phyloP scores from a whole-genome alignment of 352 stramenopile species.

The Globisporangium iwayamae region DNA sequence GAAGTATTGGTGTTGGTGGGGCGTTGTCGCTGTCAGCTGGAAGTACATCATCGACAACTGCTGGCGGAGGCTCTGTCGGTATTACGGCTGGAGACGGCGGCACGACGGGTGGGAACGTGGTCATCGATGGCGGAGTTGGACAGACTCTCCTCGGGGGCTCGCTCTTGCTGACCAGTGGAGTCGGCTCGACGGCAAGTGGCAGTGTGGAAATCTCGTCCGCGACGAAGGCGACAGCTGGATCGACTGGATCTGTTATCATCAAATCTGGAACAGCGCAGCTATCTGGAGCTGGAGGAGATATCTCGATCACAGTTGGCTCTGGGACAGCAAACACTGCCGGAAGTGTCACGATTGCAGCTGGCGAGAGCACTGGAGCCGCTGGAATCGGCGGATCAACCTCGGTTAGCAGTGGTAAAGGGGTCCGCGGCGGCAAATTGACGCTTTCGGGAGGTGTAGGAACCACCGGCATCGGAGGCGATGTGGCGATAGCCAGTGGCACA shows the following conservation, averaged over 20 bases:
- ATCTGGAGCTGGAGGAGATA: conserved; percentile 27
- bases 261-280: conserved; percentile 24
- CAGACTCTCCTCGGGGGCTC: conserved; percentile 26
- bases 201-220: conserved; percentile 29
- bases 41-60: conserved; percentile 18
- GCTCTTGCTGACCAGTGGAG: conserved; percentile 33
- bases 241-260: conserved; percentile 28
- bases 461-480: conserved; percentile 32
- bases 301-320: conserved; percentile 30
- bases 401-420: conserved; percentile 26
- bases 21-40: conserved; percentile 34
- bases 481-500: conserved; percentile 41
- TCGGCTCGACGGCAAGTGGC: conserved; percentile 29
- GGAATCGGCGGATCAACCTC: conserved; percentile 19
- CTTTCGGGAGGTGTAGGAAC: conserved; percentile 35
- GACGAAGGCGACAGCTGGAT: conserved; percentile 24
- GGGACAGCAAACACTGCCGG: conserved; percentile 28
- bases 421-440: conserved; percentile 29
- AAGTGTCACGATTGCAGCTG: conserved; percentile 31
- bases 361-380: conserved; percentile 26
- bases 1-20: conserved; percentile 37
- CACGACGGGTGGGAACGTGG: conserved; percentile 25
- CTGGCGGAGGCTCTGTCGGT: conserved; percentile 24
- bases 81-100: conserved; percentile 33
- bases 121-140: conserved; percentile 8